A percentile compares a stretch with the other conserved stretches of the same genome.
phyloP scores from a whole-genome alignment of 2,329 filamentous ascomycete genomes.

The Coleophoma cylindrospora region DNA sequence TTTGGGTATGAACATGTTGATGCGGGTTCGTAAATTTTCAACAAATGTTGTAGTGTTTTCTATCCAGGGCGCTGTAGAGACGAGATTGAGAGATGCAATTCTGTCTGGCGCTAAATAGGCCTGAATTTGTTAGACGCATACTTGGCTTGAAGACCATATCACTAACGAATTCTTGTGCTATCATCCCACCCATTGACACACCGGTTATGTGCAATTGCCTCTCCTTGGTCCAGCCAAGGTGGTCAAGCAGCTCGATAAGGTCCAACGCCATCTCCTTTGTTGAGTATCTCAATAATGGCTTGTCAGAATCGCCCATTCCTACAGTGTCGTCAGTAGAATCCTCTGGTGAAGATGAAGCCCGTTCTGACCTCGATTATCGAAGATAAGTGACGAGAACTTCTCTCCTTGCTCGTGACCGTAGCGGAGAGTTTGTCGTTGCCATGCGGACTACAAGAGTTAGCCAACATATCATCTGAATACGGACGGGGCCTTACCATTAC shows the following conservation, averaged over 20 bases:
- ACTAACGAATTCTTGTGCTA: slow-evolving; percentile 71
- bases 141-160: slow-evolving; percentile 4
- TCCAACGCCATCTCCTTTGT: slow-evolving; percentile 84
- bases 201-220: slow-evolving; percentile 65
- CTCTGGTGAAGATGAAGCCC: not conserved
- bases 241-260: slow-evolving; percentile 61
- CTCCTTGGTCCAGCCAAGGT: slow-evolving; percentile 62
- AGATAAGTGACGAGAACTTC: slow-evolving; percentile 67
- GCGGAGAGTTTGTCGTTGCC: slow-evolving; percentile 79
- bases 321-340: slow-evolving; percentile 2
- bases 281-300: slow-evolving; percentile 71
- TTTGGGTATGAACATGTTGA: slow-evolving; percentile 62
- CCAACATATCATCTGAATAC: not conserved
- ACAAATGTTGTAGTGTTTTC: slow-evolving; percentile 57
- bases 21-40: slow-evolving; percentile 57
- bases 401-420: slow-evolving; percentile 69
- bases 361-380: slow-evolving; percentile 67
- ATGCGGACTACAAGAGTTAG: slow-evolving; percentile 43
- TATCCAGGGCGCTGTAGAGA: slow-evolving; percentile 56
- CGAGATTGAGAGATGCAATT: slow-evolving; percentile 51
- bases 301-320: slow-evolving; percentile 73
- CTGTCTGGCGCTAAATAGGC: slow-evolving; percentile 46
- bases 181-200: slow-evolving; percentile 88
- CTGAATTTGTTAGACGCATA: slow-evolving; percentile 2
- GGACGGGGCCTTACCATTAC: slow-evolving; percentile 32